These are phyloP conservation scores for Umbelopsis vinacea DNA, from an alignment of 192 early-diverging fungal genomes.

Conservation along the genomic window DNA sequence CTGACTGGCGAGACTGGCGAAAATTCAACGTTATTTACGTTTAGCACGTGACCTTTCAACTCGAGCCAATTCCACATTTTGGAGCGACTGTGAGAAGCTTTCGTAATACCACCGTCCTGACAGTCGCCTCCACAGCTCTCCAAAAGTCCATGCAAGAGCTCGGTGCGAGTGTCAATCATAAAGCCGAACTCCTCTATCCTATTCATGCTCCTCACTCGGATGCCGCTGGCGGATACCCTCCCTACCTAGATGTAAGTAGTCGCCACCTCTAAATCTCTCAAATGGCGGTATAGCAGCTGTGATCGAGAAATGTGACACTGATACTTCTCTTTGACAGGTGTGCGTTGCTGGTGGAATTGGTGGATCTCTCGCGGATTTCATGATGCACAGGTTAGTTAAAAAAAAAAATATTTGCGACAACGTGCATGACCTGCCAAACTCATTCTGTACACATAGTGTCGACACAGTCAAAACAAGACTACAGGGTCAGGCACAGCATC, in stretches of 20 bases:
- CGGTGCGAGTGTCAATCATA: conserved; percentile 15
- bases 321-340: conserved; percentile 35
- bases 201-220: conserved; percentile 5
- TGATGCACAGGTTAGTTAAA: conserved; percentile 62
- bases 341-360: conserved; percentile 57
- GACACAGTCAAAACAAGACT: conserved; percentile 64
- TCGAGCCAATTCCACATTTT: neutral
- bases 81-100: neutral
- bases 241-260: conserved; percentile 37
- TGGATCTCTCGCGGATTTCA: conserved; percentile 55
- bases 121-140: conserved; percentile 10
- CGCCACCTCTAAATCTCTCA: neutral
- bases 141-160: conserved; percentile 18
- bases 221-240: conserved; percentile 30
- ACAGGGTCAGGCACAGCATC: conserved; percentile 56
- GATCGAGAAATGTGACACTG: neutral
- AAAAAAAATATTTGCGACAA: neutral
- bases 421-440: neutral
- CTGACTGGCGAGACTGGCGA: neutral
- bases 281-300: neutral
- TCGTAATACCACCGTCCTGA: neutral
- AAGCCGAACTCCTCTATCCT: neutral
- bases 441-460: conserved; percentile 17
- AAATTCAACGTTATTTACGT: neutral
- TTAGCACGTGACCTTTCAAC: conserved; percentile 4